Conservation (phyloP, 495 filamentous ascomycete genomes). For the Podospora pseudoanserina region DNA sequence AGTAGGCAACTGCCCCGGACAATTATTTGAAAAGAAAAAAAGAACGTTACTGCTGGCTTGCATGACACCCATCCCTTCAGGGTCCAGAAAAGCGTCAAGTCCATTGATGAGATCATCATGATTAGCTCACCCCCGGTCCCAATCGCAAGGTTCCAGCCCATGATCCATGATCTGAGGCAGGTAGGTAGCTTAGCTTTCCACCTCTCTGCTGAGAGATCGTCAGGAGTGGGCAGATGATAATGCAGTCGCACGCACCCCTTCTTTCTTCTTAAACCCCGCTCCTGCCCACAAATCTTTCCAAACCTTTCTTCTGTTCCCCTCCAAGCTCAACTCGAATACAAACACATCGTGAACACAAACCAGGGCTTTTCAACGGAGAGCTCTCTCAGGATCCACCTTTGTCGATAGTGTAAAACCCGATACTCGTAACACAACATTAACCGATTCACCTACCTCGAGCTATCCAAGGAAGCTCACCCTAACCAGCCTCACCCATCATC, state of each 20-base stretch:
- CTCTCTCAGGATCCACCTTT: not conserved
- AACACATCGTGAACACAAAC: not conserved
- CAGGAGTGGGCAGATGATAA: not conserved
- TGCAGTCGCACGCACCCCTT: not conserved
- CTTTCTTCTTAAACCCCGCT: not conserved
- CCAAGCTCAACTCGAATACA: not conserved
- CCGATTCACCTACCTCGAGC: not conserved
- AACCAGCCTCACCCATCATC: not conserved
- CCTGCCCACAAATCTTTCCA: not conserved
- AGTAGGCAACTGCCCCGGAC: not conserved
- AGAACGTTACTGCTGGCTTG: not conserved
- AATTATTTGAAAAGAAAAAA: not conserved
- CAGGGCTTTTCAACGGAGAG: not conserved
- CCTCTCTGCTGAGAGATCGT: not conserved
- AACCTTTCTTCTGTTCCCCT: not conserved
- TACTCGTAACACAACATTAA: not conserved
- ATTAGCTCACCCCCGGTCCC: not conserved
- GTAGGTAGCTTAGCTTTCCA: not conserved
- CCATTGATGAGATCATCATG: conserved; percentile 30
- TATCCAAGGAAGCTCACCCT: not conserved
- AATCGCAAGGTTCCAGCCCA: not conserved
- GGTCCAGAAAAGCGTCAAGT: not conserved
- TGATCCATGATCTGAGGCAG: not conserved
- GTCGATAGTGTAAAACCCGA: not conserved
- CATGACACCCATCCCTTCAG: no score